Evolutionary conservation across 2,329 filamentous ascomycete genomes (phyloP).

Genomic region (Macrophomina phaseolina): DNA sequence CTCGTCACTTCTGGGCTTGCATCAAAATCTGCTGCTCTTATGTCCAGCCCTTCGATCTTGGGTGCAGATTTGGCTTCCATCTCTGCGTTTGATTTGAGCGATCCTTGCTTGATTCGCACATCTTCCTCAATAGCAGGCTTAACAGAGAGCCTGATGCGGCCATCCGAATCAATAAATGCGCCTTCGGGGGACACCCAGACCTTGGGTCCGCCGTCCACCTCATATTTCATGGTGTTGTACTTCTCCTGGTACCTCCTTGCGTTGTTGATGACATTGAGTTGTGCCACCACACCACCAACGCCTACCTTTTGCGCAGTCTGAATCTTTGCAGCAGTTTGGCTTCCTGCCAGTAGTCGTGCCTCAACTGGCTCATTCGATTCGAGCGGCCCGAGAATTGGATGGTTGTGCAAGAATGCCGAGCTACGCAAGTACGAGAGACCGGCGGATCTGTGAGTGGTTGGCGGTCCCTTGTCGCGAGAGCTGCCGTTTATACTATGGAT

Average conservation of each 20-base stretch:
- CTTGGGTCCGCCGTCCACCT: slow-evolving; percentile 58
- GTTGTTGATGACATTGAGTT: slow-evolving; percentile 35
- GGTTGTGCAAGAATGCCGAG: slow-evolving; percentile 61
- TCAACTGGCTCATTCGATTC: slow-evolving; percentile 57
- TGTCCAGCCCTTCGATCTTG: slow-evolving; percentile 5
- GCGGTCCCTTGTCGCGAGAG: slow-evolving; percentile 33
- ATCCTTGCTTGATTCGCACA: slow-evolving; percentile 21
- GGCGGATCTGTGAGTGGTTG: slow-evolving; percentile 68
- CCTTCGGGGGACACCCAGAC: slow-evolving; percentile 56
- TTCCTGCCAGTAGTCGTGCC: slow-evolving; percentile 59
- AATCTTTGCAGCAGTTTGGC: slow-evolving; percentile 26
- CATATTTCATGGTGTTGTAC: slow-evolving; percentile 49
- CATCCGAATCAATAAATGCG: slow-evolving; percentile 53
- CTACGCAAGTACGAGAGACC: slow-evolving; percentile 67
- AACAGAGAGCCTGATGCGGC: slow-evolving; percentile 47
- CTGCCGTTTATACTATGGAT: background rate
- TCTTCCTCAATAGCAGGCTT: slow-evolving; percentile 12
- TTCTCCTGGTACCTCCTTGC: slow-evolving; percentile 44
- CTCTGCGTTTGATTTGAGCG: slow-evolving; percentile 10
- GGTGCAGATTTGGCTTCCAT: background rate
- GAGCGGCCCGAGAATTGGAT: slow-evolving; percentile 67
- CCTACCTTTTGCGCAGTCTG: slow-evolving; percentile 47
- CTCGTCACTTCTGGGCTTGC: background rate
- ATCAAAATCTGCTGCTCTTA: background rate
- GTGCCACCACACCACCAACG: slow-evolving; percentile 52